Base-by-base conservation (phyloP, 164 flowering plant species). In the Piper betle region DNA sequence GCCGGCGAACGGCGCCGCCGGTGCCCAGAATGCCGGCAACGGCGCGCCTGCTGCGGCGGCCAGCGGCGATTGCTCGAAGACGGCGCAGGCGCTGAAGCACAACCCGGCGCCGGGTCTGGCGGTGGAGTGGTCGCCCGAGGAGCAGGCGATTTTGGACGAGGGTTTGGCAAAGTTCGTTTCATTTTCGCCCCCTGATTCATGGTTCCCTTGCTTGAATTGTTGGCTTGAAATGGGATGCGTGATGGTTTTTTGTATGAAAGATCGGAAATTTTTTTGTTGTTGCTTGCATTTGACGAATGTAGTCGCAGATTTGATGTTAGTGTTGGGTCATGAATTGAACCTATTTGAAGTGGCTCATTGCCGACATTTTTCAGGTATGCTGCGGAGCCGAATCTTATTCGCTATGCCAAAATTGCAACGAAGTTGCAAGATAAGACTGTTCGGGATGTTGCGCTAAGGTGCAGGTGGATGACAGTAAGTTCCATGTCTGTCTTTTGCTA, bases 401-500 rank as follows among this genome's bases (percentile, higher is more conserved):
- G 82, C 15, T 84, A 79, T 77, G 85, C 88, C 39, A 81, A 77
- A 71, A 82, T 87, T 66, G 90, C 94, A 3, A 58, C 77, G 79
- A 69, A 43, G 50, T 73, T 87, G 17, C 77, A 71, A 17, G 75
- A 78, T 48, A 87, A 87, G 75, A 81, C 83, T 5, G 80, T 80
- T 0, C 69, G 94, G 39, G 94, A 87, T 79, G 84, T 84, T 41
- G 94, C 94, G 12, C 60, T 87, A 58, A 85, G 91, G 41, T 74
- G 77, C 70, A 75, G 80, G 70, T 87, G 88, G 90, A 83, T 83
- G 88, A 73, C 65, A 59, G 94, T 86, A 66, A 78, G 89, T 73
- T 71, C 38, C 52, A 11, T 50, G 4, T 25, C 41, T 58, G 19
- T 20, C 15, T 70, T 60, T 33, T 62, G 15, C 37, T 10, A 4